A percentile compares a stretch with the other conserved stretches of the same genome.
These are phyloP conservation scores for Dichotomopilus funicola DNA, from an alignment of 2,329 filamentous ascomycete genomes.

Conservation along the genomic window DNA sequence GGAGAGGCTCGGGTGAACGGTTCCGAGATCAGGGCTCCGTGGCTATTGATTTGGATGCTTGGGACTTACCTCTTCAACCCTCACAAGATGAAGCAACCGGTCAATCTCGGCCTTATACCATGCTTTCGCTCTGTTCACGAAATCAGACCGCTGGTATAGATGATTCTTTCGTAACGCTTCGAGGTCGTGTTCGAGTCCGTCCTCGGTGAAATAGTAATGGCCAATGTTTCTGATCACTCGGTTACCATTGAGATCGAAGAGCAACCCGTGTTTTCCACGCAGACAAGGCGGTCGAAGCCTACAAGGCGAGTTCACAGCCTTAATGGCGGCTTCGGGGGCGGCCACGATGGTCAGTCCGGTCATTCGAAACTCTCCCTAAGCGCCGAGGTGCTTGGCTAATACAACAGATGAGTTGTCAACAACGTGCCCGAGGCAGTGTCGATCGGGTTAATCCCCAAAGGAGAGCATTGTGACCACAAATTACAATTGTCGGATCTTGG, in stretches of 20 bases:
- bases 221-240: constrained; percentile 2
- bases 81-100: constrained; percentile 13
- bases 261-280: neutral
- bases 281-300: neutral
- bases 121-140: constrained; percentile 17
- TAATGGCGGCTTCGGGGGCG: neutral
- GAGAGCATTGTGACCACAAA: no score
- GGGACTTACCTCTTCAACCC: constrained; percentile 5
- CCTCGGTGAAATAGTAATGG: constrained; percentile 17
- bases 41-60: neutral
- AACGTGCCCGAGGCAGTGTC: no score
- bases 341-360: neutral
- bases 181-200: constrained; percentile 17
- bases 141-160: constrained; percentile 17
- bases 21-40: neutral
- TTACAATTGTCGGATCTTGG: no score
- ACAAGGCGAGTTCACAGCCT: neutral
- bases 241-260: neutral
- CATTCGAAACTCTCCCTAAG: neutral
- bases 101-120: constrained; percentile 26
- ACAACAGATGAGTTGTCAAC: neutral
- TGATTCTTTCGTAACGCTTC: constrained; percentile 15
- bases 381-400: neutral
- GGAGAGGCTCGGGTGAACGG: no score
- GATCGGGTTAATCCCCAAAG: no score